phyloP scores from a whole-genome alignment of 441 rosid genomes.

The Gossypium schwendimanii region DNA sequence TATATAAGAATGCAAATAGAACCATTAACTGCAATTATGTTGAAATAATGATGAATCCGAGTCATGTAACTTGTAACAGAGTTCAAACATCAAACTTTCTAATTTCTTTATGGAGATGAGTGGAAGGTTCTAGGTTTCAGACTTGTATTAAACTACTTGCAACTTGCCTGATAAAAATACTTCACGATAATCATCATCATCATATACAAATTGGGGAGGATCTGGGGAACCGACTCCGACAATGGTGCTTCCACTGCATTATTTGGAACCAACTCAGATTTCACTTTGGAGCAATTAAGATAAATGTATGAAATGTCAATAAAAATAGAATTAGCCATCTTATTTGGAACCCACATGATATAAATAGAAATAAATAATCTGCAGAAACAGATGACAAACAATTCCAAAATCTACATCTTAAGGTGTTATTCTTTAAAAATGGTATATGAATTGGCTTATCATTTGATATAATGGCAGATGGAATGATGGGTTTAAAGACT shows the following conservation, averaged over 20 bases:
- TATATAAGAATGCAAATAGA: neutral
- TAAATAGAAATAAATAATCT: neutral
- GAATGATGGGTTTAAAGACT: neutral
- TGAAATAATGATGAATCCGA: neutral
- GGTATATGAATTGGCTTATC: neutral
- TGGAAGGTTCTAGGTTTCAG: neutral
- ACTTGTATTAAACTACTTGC: neutral
- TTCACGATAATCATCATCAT: slow-evolving; percentile 70
- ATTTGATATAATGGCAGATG: neutral
- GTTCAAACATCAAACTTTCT: neutral
- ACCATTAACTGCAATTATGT: neutral
- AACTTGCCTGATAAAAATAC: slow-evolving; percentile 76
- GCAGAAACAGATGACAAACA: neutral
- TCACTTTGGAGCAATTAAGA: neutral
- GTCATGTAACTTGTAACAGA: neutral
- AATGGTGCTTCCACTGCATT: slow-evolving; percentile 83
- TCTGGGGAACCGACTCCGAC: slow-evolving; percentile 92
- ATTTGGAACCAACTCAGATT: neutral
- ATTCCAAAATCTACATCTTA: neutral
- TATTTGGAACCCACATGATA: neutral
- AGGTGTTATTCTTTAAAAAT: too few species aligned
- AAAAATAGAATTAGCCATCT: neutral
- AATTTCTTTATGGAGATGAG: neutral
- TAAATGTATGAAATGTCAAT: neutral
- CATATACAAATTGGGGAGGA: slow-evolving; percentile 80